Percentiles rank a stretch among this genome's conserved stretches.
These are phyloP conservation scores for Zasmidium citrigriseum DNA, from an alignment of 2,329 filamentous ascomycete genomes.

Conservation along the genomic window DNA sequence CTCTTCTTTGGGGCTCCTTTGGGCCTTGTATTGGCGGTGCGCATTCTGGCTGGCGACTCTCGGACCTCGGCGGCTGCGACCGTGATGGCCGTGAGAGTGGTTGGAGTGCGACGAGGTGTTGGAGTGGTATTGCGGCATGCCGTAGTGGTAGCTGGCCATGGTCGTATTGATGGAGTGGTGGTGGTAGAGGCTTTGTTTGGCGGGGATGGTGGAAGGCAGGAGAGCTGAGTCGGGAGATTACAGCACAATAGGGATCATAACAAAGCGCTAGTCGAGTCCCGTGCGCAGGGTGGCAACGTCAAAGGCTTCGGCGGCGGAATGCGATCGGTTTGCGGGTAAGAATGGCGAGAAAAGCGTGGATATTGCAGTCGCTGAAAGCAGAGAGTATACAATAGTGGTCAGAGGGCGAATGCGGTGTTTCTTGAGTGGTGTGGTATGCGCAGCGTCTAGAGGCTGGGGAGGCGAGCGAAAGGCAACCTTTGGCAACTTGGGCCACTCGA, in stretches of 20 bases:
- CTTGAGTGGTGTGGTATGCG: not conserved
- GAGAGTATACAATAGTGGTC: not conserved
- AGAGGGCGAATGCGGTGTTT: not conserved
- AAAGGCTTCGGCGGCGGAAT: not conserved
- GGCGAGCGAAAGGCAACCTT: not conserved
- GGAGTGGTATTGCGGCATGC: constrained; percentile 48
- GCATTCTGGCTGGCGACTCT: constrained; percentile 80
- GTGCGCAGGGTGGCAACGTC: constrained; percentile 12
- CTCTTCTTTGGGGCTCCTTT: constrained; percentile 87
- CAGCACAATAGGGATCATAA: constrained; percentile 15
- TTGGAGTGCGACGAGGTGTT: constrained; percentile 56
- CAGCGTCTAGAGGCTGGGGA: not conserved
- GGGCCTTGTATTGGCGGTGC: constrained; percentile 76
- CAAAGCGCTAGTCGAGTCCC: constrained; percentile 11
- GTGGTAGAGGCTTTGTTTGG: constrained; percentile 1
- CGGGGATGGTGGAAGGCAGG: constrained; percentile 2
- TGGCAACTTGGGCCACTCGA: no score
- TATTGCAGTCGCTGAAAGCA: not conserved
- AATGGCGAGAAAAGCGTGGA: not conserved
- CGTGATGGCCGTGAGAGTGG: constrained; percentile 73
- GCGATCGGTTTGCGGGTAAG: not conserved
- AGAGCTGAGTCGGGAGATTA: constrained; percentile 11
- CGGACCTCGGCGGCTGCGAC: constrained; percentile 81
- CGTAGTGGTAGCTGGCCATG: constrained; percentile 55
- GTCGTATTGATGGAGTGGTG: not conserved